Percentiles rank a stretch among this genome's conserved stretches.
phyloP scores from a whole-genome alignment of 495 filamentous ascomycete genomes.

The Talaromyces ruber region DNA sequence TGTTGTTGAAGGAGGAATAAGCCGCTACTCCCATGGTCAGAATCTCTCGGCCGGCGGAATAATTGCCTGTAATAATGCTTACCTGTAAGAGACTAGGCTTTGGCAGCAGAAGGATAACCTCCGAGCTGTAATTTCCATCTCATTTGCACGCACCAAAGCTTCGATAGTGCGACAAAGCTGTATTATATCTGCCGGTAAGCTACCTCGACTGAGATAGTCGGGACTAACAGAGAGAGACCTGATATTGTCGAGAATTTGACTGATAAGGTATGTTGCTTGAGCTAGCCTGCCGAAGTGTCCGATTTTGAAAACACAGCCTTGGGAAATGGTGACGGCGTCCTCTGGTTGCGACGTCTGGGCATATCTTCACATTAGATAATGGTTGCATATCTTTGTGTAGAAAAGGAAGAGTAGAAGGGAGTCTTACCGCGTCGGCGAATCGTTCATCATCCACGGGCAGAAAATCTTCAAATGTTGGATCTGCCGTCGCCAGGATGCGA shows the following conservation, averaged over 20 bases:
- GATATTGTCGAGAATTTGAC: background rate
- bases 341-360: background rate
- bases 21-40: background rate
- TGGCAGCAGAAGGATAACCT: background rate
- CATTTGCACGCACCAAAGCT: background rate
- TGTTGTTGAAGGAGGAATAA: background rate
- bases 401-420: background rate
- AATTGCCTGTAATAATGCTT: background rate
- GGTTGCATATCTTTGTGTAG: background rate
- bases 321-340: background rate
- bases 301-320: background rate
- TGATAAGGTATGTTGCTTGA: conserved; percentile 1
- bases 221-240: background rate
- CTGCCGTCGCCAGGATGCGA: conserved; percentile 25
- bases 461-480: conserved; percentile 24
- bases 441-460: conserved; percentile 34
- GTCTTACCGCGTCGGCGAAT: conserved; percentile 21
- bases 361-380: background rate
- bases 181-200: background rate
- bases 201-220: background rate
- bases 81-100: background rate
- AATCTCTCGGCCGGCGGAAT: background rate
- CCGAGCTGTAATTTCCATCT: background rate
- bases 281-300: conserved; percentile 3
- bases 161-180: background rate